Evolutionary conservation across 257 asterid species (phyloP).

Genomic region (Datura wrightii): DNA sequence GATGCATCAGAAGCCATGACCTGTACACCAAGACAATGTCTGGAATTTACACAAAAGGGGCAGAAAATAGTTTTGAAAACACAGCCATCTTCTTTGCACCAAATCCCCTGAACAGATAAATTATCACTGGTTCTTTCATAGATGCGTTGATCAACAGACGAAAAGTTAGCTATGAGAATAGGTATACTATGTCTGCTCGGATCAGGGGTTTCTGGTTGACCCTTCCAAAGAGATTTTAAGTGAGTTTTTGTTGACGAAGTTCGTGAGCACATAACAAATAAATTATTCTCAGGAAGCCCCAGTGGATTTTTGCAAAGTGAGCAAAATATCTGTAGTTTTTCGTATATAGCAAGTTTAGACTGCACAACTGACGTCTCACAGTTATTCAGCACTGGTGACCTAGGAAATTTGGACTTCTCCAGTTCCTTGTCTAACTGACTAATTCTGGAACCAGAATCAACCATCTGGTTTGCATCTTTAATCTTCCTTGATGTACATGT

Average conservation of each 20-base stretch:
- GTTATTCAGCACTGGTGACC: constrained; percentile 37
- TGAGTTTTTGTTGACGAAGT: constrained; percentile 74
- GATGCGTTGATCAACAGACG: constrained; percentile 58
- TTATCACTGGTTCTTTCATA: constrained; percentile 47
- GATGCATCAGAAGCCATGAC: constrained; percentile 85
- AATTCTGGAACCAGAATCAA: constrained; percentile 38
- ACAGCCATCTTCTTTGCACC: constrained; percentile 99
- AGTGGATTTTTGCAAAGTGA: constrained; percentile 64
- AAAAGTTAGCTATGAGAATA: constrained; percentile 59
- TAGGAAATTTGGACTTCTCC: constrained; percentile 33
- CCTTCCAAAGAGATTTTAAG: constrained; percentile 60
- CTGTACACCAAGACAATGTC: constrained; percentile 79
- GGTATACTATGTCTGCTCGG: constrained; percentile 53
- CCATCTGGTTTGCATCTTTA: constrained; percentile 39
- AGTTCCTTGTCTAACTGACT: constrained; percentile 45
- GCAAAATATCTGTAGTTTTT: constrained; percentile 67
- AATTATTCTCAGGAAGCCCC: constrained; percentile 69
- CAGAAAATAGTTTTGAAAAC: constrained; percentile 77
- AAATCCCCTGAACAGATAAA: constrained; percentile 68
- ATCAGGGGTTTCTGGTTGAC: constrained; percentile 43
- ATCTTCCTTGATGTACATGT: constrained; percentile 54
- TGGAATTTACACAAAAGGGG: constrained; percentile 65
- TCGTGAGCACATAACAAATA: constrained; percentile 50
- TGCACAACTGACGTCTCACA: constrained; percentile 46
- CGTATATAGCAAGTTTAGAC: constrained; percentile 48